These are phyloP conservation scores for Pontederia paniculata DNA, from an alignment of 176 grass and related monocot species.

Conservation along the genomic window DNA sequence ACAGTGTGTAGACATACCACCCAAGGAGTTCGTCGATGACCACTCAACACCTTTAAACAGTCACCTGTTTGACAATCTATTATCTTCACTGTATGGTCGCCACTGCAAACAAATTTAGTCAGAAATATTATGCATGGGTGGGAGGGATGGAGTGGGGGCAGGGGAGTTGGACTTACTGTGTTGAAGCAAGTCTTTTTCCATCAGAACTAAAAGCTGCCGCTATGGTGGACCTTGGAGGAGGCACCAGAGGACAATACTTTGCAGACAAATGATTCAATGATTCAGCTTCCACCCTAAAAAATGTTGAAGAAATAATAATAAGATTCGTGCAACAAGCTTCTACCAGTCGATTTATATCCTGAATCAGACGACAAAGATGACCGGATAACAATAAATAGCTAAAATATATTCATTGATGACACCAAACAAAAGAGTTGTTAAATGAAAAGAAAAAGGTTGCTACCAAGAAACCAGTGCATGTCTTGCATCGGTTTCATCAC, in stretches of 20 bases:
- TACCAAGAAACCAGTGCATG: constrained; percentile 86
- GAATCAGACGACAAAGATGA: too few relatives aligned
- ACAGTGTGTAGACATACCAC: constrained; percentile 57
- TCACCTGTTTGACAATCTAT: constrained; percentile 89
- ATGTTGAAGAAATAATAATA: not conserved
- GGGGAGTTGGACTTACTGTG: constrained; percentile 55
- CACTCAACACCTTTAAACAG: constrained; percentile 83
- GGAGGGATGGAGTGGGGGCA: not conserved
- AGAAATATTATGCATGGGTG: constrained; percentile 8
- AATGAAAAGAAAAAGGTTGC: too few relatives aligned
- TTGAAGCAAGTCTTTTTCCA: constrained; percentile 93
- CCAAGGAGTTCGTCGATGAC: constrained; percentile 96
- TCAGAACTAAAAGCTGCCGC: constrained; percentile 97
- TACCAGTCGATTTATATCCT: too few relatives aligned
- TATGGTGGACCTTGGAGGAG: constrained; percentile 93
- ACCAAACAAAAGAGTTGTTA: too few relatives aligned
- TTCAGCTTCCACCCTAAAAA: constrained; percentile 81
- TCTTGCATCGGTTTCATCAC: constrained; percentile 52
- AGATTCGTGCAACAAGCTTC: not conserved
- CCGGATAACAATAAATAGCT: too few relatives aligned
- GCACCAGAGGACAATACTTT: constrained; percentile 86
- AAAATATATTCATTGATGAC: too few relatives aligned
- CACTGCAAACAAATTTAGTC: constrained; percentile 51
- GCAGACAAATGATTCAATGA: constrained; percentile 61
- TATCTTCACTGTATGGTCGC: constrained; percentile 98